Percentiles rank a stretch among this genome's conserved stretches.
phyloP scores from a whole-genome alignment of 306 rosid species.

The Alnus glutinosa region DNA sequence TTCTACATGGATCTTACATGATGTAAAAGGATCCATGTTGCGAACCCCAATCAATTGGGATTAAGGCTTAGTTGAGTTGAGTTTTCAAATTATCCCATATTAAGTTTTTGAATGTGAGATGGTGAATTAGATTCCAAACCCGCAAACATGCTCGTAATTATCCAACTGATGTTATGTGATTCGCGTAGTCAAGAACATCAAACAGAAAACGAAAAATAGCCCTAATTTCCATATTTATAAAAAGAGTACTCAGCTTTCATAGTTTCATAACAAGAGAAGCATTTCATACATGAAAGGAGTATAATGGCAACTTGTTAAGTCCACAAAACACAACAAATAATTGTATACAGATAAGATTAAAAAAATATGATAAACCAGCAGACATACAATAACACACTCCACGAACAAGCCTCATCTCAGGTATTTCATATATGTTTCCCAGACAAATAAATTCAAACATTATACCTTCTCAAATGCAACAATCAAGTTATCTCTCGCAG shows the following conservation, averaged over 20 bases:
- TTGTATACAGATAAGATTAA: not conserved
- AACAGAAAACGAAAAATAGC: not conserved
- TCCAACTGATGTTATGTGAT: not conserved
- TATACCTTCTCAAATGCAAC: constrained; percentile 97
- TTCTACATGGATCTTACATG: not conserved
- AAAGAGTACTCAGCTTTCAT: not conserved
- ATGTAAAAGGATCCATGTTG: not conserved
- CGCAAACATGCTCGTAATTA: not conserved
- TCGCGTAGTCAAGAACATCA: not conserved
- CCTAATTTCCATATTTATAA: not conserved
- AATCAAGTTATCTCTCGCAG: constrained; percentile 92
- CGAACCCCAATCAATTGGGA: not conserved
- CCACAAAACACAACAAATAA: not conserved
- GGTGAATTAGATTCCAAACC: not conserved
- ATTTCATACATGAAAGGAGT: not conserved
- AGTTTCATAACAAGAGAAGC: not conserved
- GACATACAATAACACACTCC: not conserved
- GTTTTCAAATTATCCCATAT: not conserved
- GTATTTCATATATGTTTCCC: not conserved
- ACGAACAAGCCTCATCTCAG: not conserved
- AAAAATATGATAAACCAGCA: not conserved
- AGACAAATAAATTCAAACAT: not conserved
- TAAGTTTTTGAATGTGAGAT: not conserved
- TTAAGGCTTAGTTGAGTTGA: not conserved
- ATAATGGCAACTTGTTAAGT: not conserved